These are phyloP conservation scores for Morella rubra DNA, from an alignment of 306 rosid species.

Conservation along the genomic window DNA sequence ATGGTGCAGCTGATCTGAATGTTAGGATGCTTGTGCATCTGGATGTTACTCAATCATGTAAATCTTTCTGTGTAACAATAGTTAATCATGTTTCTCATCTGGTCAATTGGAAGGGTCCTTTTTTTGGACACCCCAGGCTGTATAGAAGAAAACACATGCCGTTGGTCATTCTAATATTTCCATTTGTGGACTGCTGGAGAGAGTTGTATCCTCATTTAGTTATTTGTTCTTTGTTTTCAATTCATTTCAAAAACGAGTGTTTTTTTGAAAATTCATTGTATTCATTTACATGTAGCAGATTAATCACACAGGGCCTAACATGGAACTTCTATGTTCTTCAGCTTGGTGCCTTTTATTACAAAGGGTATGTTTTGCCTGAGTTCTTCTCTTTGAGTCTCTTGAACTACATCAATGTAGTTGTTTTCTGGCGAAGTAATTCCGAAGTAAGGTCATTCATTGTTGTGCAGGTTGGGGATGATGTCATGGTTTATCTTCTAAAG, in stretches of 20 bases:
- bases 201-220: not conserved
- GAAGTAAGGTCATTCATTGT: constrained; percentile 16
- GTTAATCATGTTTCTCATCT: constrained; percentile 15
- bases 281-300: constrained; percentile 40
- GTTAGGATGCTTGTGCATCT: not conserved
- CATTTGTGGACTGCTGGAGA: not conserved
- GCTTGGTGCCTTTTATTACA: constrained; percentile 67
- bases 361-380: constrained; percentile 56
- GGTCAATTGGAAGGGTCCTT: constrained; percentile 3
- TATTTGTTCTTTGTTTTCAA: not conserved
- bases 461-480: constrained; percentile 64
- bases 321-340: constrained; percentile 55
- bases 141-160: constrained; percentile 5
- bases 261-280: not conserved
- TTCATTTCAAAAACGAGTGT: no score
- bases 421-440: not conserved
- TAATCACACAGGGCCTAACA: constrained; percentile 40
- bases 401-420: constrained; percentile 2
- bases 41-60: not conserved
- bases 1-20: not conserved
- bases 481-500: constrained; percentile 54
- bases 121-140: constrained; percentile 10
- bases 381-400: not conserved
- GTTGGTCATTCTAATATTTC: no score
- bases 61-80: constrained; percentile 13